These are phyloP conservation scores for Pestalotiopsis fici DNA, from an alignment of 2,329 filamentous ascomycete genomes.

Conservation along the genomic window DNA sequence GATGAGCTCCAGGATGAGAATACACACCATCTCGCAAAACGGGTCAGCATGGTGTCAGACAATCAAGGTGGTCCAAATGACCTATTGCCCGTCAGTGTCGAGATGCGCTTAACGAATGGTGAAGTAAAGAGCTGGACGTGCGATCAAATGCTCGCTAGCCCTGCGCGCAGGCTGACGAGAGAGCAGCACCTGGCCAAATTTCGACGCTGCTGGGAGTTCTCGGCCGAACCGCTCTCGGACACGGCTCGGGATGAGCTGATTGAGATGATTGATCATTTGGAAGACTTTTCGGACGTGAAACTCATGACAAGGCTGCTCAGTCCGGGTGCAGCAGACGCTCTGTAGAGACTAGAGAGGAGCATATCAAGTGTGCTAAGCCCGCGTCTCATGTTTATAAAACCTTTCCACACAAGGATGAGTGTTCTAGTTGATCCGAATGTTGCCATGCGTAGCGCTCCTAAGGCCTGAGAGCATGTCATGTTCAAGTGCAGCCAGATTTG, in stretches of 20 bases:
- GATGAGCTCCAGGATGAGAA: conserved; percentile 1
- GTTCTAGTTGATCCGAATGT: too few species aligned
- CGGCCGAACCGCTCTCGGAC: conserved; percentile 4
- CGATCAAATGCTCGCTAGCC: conserved; percentile 13
- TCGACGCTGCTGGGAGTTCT: conserved; percentile 10
- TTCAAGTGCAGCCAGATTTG: neutral
- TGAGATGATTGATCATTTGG: conserved; percentile 8
- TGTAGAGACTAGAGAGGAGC: neutral
- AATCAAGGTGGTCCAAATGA: neutral
- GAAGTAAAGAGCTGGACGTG: conserved; percentile 7
- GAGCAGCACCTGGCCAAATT: conserved; percentile 12
- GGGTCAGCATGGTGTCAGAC: conserved; percentile 6
- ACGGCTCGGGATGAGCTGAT: conserved; percentile 2
- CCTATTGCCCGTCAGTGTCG: conserved; percentile 8
- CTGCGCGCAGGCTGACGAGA: conserved; percentile 1
- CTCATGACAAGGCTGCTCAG: neutral
- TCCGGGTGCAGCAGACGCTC: neutral
- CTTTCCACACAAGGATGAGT: too few species aligned
- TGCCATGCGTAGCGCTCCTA: too few species aligned
- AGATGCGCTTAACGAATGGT: conserved; percentile 3
- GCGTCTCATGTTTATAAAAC: too few species aligned
- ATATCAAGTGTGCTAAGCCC: too few species aligned
- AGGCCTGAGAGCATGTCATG: too few species aligned
- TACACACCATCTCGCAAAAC: conserved; percentile 8
- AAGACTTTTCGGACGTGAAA: conserved; percentile 5